These are phyloP conservation scores for Przewalskia tangutica DNA, from an alignment of 257 asterid species.

Conservation along the genomic window DNA sequence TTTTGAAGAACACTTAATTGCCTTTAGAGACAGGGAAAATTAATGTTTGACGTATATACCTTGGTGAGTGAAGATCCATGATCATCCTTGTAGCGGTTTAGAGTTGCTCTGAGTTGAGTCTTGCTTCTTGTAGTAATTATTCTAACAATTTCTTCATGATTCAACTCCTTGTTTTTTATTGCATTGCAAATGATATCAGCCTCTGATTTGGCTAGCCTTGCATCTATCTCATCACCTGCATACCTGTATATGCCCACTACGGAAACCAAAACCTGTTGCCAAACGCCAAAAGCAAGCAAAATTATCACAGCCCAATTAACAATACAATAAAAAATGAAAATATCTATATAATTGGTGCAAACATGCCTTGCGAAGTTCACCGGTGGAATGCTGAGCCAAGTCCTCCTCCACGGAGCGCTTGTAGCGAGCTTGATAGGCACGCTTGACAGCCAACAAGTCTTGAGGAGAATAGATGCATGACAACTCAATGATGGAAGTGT, in stretches of 20 bases:
- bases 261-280: slow-evolving; percentile 44
- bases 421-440: slow-evolving; percentile 57
- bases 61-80: slow-evolving; percentile 58
- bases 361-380: slow-evolving; percentile 46
- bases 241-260: slow-evolving; percentile 40
- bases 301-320: neutral
- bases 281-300: neutral
- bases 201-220: slow-evolving; percentile 42
- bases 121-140: slow-evolving; percentile 68
- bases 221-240: slow-evolving; percentile 45
- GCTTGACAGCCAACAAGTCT: slow-evolving; percentile 45
- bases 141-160: slow-evolving; percentile 53
- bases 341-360: neutral
- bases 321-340: too few species aligned
- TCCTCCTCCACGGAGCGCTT: slow-evolving; percentile 71
- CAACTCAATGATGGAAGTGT: slow-evolving; percentile 36
- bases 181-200: slow-evolving; percentile 34
- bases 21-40: too few species aligned
- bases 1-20: neutral
- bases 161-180: slow-evolving; percentile 29
- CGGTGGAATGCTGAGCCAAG: slow-evolving; percentile 44
- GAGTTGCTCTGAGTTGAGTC: slow-evolving; percentile 54
- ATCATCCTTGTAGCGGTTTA: slow-evolving; percentile 54
- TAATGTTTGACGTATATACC: slow-evolving; percentile 18
- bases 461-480: slow-evolving; percentile 42